phyloP scores from a whole-genome alignment of 164 flowering plant species.

The Santalum album region DNA sequence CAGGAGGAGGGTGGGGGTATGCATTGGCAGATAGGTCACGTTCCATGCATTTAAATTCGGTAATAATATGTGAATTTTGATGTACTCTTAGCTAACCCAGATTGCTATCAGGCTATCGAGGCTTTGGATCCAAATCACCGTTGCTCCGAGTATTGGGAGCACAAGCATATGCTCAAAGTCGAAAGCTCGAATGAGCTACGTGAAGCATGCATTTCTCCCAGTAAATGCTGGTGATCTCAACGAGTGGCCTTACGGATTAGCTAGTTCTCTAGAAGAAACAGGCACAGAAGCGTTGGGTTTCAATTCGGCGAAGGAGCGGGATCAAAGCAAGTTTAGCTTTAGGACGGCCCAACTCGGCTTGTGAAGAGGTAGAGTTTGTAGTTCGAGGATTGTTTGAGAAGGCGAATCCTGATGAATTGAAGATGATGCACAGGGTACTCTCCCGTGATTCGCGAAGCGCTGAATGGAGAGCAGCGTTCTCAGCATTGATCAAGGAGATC shows the following conservation, averaged over 20 bases:
- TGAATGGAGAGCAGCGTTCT: constrained; percentile 33
- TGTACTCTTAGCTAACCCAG: neutral
- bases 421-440: constrained; percentile 34
- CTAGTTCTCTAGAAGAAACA: constrained; percentile 12
- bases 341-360: constrained; percentile 13
- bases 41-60: no score
- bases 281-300: constrained; percentile 12
- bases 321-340: constrained; percentile 1
- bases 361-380: constrained; percentile 18
- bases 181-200: constrained; percentile 4
- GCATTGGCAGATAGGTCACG: no score
- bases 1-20: no score
- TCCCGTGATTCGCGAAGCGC: constrained; percentile 28
- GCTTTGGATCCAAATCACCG: constrained; percentile 59
- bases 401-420: constrained; percentile 41
- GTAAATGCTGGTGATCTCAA: constrained; percentile 3
- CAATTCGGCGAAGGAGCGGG: constrained; percentile 16
- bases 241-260: constrained; percentile 6
- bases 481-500: constrained; percentile 36
- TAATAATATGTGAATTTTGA: no score
- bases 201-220: neutral
- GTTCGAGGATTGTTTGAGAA: constrained; percentile 43
- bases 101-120: constrained; percentile 51
- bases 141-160: constrained; percentile 64
- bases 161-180: constrained; percentile 7